Evolutionary conservation across 108 stramenopile species (phyloP).

Genomic region (Chaetoceros muelleri): DNA sequence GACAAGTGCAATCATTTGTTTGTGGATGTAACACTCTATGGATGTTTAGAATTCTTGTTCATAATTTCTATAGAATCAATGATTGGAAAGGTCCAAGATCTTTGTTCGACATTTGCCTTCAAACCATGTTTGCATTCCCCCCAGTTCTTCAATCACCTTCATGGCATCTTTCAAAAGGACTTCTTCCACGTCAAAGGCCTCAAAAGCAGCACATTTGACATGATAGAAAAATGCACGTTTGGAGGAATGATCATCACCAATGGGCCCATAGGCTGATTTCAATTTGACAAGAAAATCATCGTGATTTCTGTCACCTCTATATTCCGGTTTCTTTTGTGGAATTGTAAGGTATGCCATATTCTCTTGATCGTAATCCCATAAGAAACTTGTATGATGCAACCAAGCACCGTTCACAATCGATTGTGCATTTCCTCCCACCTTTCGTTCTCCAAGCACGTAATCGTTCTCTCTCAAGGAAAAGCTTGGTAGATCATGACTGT

Average conservation of each 20-base stretch:
- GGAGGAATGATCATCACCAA: background rate
- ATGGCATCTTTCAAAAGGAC: slow-evolving; percentile 29
- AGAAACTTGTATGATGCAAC: slow-evolving; percentile 91
- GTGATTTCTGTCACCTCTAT: slow-evolving; percentile 79
- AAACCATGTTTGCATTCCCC: slow-evolving; percentile 49
- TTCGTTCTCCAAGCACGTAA: slow-evolving; percentile 74
- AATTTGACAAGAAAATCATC: slow-evolving; percentile 73
- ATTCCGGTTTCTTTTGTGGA: slow-evolving; percentile 82
- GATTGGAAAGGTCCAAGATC: slow-evolving; percentile 21
- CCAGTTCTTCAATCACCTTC: slow-evolving; percentile 36
- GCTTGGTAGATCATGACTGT: slow-evolving; percentile 6
- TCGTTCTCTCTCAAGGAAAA: slow-evolving; percentile 77
- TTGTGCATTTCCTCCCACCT: slow-evolving; percentile 96
- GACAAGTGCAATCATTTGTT: no score
- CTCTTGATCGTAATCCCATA: slow-evolving; percentile 70
- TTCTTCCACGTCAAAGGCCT: slow-evolving; percentile 23
- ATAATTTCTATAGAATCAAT: no score
- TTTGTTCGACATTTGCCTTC: slow-evolving; percentile 47
- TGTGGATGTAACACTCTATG: no score
- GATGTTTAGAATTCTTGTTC: no score
- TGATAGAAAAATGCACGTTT: slow-evolving; percentile 32
- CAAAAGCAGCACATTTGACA: slow-evolving; percentile 16
- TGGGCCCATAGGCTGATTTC: slow-evolving; percentile 31
- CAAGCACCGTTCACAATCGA: slow-evolving; percentile 72
- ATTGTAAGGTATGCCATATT: slow-evolving; percentile 79